Evolutionary conservation across 1,284 basidiomycete species (phyloP).

Genomic region (Cutaneotrichosporon sp.): DNA sequence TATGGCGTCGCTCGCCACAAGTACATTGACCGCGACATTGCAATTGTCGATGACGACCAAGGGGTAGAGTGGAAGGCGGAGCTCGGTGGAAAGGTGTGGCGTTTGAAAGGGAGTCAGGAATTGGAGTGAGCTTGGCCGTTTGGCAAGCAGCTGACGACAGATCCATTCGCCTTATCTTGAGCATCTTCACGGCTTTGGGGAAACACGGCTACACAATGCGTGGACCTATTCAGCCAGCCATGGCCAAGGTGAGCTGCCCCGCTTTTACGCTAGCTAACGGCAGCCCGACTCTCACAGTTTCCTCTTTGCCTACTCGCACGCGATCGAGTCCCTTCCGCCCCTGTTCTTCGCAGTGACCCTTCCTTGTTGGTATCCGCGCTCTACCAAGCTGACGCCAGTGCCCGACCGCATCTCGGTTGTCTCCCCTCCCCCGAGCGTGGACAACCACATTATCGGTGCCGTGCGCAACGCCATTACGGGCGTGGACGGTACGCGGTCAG

Average conservation of each 20-base stretch:
- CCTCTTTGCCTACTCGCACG: conserved; percentile 27
- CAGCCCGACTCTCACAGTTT: conserved; percentile 40
- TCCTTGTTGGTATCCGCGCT: conserved; percentile 27
- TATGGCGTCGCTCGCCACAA: conserved; percentile 22
- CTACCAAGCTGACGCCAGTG: conserved; percentile 21
- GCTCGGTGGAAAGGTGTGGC: conserved; percentile 37
- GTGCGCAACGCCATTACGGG: conserved; percentile 31
- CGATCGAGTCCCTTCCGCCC: conserved; percentile 22
- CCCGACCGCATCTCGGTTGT: conserved; percentile 42
- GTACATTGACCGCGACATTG: conserved; percentile 17
- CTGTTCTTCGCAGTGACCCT: conserved; percentile 41
- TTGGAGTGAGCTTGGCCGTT: conserved; percentile 29
- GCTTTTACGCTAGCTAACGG: neutral
- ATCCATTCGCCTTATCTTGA: conserved; percentile 34
- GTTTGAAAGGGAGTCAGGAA: conserved; percentile 36
- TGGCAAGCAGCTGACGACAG: conserved; percentile 17
- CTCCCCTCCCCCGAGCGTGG: conserved; percentile 29
- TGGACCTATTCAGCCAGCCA: conserved; percentile 28
- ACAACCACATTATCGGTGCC: conserved; percentile 30
- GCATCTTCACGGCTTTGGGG: conserved; percentile 30
- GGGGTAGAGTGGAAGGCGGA: conserved; percentile 27
- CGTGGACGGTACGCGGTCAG: conserved; percentile 2
- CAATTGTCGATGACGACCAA: neutral
- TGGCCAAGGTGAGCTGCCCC: conserved; percentile 20
- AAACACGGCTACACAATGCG: conserved; percentile 34